Percentiles rank a stretch among this genome's conserved stretches.
phyloP scores from a whole-genome alignment of 176 grass and related monocot species.

The Guadua angustifolia region DNA sequence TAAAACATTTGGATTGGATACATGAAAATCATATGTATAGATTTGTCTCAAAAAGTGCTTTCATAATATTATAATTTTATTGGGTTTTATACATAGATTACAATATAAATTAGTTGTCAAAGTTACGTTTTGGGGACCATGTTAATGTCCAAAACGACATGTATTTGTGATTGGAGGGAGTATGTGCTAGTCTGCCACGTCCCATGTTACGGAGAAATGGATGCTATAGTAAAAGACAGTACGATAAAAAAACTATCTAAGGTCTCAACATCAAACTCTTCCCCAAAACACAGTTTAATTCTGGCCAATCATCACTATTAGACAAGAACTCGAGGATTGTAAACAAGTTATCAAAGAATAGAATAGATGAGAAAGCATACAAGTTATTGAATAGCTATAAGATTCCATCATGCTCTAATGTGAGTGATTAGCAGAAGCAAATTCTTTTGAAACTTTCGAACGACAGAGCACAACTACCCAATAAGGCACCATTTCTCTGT shows the following conservation, averaged over 20 bases:
- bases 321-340: slow-evolving; percentile 7
- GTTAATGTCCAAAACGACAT: too few relatives aligned
- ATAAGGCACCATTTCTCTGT: neutral
- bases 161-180: too few relatives aligned
- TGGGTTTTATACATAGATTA: too few relatives aligned
- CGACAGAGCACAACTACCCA: neutral
- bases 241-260: neutral
- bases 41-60: too few relatives aligned
- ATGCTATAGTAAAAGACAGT: neutral
- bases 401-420: neutral
- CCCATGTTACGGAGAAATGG: neutral
- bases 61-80: too few relatives aligned
- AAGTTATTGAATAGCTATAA: neutral
- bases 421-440: neutral
- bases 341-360: slow-evolving; percentile 7
- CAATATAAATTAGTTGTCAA: too few relatives aligned
- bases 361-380: neutral
- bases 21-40: too few relatives aligned
- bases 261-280: neutral
- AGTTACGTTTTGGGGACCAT: too few relatives aligned
- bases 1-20: too few relatives aligned
- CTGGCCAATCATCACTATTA: neutral
- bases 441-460: neutral
- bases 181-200: neutral
- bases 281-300: neutral